Evolutionary conservation across 1,139 yeast species (phyloP).

Genomic region (Kodamaea plutei): DNA sequence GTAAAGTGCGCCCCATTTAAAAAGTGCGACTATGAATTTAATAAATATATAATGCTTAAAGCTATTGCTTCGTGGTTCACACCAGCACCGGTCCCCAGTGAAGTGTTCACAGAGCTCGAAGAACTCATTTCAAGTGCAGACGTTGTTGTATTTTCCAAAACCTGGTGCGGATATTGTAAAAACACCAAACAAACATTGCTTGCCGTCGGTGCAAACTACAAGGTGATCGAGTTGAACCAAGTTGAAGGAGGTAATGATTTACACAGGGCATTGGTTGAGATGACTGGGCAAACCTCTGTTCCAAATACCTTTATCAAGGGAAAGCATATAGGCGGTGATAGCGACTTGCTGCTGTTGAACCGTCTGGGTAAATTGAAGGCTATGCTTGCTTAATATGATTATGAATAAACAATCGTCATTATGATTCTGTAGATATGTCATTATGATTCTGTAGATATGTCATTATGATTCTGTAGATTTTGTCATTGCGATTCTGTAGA

Average conservation of each 20-base stretch:
- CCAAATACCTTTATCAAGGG: constrained; percentile 18
- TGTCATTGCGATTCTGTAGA: no score
- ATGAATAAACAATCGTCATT: no score
- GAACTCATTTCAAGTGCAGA: constrained; percentile 15
- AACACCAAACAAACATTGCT: constrained; percentile 20
- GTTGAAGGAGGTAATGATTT: constrained; percentile 15
- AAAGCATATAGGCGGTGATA: constrained; percentile 19
- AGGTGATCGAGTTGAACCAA: constrained; percentile 23
- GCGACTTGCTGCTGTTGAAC: constrained; percentile 14
- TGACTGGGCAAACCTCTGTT: constrained; percentile 18
- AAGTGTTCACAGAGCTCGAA: constrained; percentile 17
- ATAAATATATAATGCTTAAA: no score
- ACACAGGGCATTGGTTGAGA: constrained; percentile 13
- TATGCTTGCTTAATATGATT: constrained; percentile 3
- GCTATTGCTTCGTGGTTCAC: no score
- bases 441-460: no score
- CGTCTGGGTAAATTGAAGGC: constrained; percentile 11
- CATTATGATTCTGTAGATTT: not conserved
- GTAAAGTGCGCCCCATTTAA: no score
- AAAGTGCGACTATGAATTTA: no score
- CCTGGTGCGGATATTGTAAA: constrained; percentile 30
- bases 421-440: no score
- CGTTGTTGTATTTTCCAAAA: constrained; percentile 23
- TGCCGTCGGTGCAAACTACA: constrained; percentile 14
- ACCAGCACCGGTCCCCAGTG: constrained; percentile 14